Base-by-base conservation (phyloP, 306 rosid genomes). In the Quillaja saponaria region DNA sequence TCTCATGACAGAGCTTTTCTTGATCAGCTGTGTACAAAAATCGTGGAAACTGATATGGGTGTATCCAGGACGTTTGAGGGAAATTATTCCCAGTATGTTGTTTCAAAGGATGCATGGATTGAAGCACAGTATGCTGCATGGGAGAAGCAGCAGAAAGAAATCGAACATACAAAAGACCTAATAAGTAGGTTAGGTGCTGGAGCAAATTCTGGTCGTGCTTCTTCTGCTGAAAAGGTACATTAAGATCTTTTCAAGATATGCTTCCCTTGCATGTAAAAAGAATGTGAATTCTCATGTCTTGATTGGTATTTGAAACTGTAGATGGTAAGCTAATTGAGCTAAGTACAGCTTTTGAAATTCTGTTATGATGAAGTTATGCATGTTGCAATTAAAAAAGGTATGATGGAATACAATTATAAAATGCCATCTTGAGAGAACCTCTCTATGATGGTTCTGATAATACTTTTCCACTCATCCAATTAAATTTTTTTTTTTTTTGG, bases 121-220 rank as follows among this genome's bases (percentile, higher is more conserved):
- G 98, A 88, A 78, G 58, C 89, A 59, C 96, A 92, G 73, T 64
- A 82, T 76, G 89, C 95, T 67, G 95, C 98, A 49, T 92, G 95
- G 96, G 96, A 84, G 80, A 92, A 92, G 87, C 96, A 92, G 85
- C 96, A 92, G 82, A 92, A 88, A 75, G 96, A 92, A 78, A 92
- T 92, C 71, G 98, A 84, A 38, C 92, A 85, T 0, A 86, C 95
- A 8, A 86, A 68, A 80, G 96, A 86, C 66, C 82, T 92, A 44
- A 88, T 92, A 50, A 80, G 37, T 41, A 81, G 98, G 74, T 74
- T 92, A 80, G 90, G 98, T 7, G 98, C 98, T 52, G 98, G 98
- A 58, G 95, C 85, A 53, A 92, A 87, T 81, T 88, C 98, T 4
- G 96, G 98, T 11, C 89, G 98, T 70, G 98, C 98, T 54, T 88